Evolutionary conservation across 2,329 filamentous ascomycete species (phyloP), one percentile per base, ranked within the genome.

Genomic region (Alternaria gansuensis): DNA sequence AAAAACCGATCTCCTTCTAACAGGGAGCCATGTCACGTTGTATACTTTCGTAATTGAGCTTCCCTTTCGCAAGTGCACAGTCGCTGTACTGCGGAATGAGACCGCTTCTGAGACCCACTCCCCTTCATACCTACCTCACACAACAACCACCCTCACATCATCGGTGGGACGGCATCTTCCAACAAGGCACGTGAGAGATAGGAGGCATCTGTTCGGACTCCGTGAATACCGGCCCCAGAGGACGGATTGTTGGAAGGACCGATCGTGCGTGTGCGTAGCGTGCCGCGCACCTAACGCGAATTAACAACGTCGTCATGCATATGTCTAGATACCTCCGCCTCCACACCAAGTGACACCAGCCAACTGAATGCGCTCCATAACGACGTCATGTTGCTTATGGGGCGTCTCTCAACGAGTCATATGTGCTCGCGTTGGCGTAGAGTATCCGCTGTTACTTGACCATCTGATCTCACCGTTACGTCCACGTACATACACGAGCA

Each of bases 231-330:
- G 53, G 45, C 37, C 36, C 53, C 53, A 53, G 28, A n/a, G 33
- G 48, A 31, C 51, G 28, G 57, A 51, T 45, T 26, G 11, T 33
- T 26, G 21, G 14, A 34, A 17, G 34, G 43, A 48, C 40, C 51
- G 44, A 53, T 57, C 59, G 46, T 24, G 55, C 43, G 33, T 31
- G 39, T 40, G 13, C 59, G 63, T 66, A 61, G 66, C 60, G 53
- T 58, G 65, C 58, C 56, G 61, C 52, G 51, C 57, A 45, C 26
- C 39, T 53, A 23, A 63, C 44, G 60, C 53, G 55, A 59, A 60
- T 63, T 64, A 50, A 50, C 37, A 50, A 45, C 56, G 53, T 66
- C 68, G 68, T 70, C 68, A 70, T 70, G 49, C 61, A 66, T 70
- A 63, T 61, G 57, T 57, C 46, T 63, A 59, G 54, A 63, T 58